phyloP scores from a whole-genome alignment of 2,329 filamentous ascomycete genomes.

The Phyllosticta citriasiana region DNA sequence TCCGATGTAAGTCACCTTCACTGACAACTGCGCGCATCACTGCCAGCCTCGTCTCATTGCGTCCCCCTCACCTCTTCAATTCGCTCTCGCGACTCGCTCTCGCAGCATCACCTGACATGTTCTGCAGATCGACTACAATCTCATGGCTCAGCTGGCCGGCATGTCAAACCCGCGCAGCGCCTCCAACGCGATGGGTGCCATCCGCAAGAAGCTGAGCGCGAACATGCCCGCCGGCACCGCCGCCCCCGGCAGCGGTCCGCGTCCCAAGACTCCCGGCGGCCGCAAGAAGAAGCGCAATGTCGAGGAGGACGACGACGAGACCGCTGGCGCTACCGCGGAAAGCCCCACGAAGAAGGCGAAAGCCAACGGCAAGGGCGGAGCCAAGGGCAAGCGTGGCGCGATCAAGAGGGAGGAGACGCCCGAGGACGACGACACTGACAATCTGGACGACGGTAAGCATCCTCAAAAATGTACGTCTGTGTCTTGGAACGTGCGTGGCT shows the following conservation, averaged over 20 bases:
- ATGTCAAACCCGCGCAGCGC: constrained; percentile 30
- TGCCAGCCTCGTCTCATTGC: neutral
- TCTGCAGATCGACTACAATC: constrained; percentile 26
- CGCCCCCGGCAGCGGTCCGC: neutral
- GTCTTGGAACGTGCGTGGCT: neutral
- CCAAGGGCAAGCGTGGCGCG: neutral
- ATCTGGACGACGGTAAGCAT: neutral
- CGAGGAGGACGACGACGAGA: neutral
- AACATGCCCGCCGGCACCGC: neutral
- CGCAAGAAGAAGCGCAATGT: neutral
- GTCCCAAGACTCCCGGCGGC: neutral
- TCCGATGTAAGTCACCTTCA: constrained; percentile 1
- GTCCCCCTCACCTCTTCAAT: neutral
- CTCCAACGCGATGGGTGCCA: constrained; percentile 27
- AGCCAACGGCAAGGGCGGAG: neutral
- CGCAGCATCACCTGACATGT: neutral
- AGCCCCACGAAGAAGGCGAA: neutral
- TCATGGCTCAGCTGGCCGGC: constrained; percentile 24
- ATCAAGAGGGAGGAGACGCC: neutral
- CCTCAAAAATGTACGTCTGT: neutral
- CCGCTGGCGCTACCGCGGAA: neutral
- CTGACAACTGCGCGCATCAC: neutral
- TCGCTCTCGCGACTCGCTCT: neutral
- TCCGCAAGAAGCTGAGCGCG: constrained; percentile 23
- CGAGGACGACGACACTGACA: neutral